Evolutionary conservation across 176 grass and related monocot species (phyloP).

Genomic region (Elaeis guineensis): DNA sequence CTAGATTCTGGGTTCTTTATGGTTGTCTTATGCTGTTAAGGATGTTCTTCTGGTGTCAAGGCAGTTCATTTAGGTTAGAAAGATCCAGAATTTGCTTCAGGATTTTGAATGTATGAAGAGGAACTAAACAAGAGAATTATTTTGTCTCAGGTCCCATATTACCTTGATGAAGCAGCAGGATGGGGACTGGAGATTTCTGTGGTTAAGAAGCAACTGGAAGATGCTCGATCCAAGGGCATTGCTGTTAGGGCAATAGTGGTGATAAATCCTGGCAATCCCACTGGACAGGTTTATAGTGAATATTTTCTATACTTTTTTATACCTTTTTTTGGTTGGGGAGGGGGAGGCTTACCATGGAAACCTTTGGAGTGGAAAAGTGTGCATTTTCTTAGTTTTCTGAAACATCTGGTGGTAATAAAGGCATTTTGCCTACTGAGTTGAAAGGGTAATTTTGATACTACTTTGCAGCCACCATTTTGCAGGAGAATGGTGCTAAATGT

Average conservation of each 20-base stretch:
- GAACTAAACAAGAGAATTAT: not conserved
- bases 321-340: no score
- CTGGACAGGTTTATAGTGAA: constrained; percentile 40
- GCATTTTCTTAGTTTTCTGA: no score
- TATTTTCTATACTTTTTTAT: not conserved
- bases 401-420: no score
- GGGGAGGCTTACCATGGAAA: no score
- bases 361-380: no score
- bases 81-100: not conserved
- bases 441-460: no score
- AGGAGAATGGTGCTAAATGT: no score
- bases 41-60: no score
- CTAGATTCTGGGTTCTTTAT: no score
- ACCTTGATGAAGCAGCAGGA: constrained; percentile 45
- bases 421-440: no score
- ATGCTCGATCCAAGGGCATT: constrained; percentile 43
- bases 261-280: constrained; percentile 81
- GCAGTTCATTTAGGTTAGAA: not conserved
- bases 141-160: constrained; percentile 57
- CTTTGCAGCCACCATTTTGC: no score
- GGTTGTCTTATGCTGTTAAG: no score
- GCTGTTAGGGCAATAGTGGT: constrained; percentile 59
- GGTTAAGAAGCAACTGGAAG: constrained; percentile 55
- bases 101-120: not conserved
- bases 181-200: constrained; percentile 49